These are phyloP conservation scores for Dorcoceras hygrometricum DNA, from an alignment of 257 asterid species.

Conservation along the genomic window DNA sequence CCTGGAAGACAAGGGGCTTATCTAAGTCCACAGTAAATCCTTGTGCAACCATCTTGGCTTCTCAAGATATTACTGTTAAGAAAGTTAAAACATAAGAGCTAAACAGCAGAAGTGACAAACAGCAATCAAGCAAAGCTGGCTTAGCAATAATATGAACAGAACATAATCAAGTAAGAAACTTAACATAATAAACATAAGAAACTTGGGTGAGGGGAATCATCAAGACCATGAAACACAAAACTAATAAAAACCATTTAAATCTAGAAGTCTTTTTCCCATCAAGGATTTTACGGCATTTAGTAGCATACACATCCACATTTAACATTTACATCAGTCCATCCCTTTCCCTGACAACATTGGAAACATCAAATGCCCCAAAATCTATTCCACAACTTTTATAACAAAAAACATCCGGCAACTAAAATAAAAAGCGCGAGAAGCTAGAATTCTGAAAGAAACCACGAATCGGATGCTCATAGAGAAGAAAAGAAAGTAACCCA, in stretches of 20 bases:
- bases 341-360: neutral
- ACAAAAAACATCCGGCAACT: too few species aligned
- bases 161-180: too few species aligned
- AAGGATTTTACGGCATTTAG: too few species aligned
- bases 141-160: neutral
- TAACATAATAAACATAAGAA: too few species aligned
- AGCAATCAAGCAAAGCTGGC: neutral
- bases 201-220: too few species aligned
- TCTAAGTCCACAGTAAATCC: constrained; percentile 61
- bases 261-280: too few species aligned
- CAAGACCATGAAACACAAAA: too few species aligned
- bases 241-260: too few species aligned
- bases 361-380: too few species aligned
- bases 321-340: too few species aligned
- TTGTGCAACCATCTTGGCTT: constrained; percentile 53
- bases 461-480: neutral
- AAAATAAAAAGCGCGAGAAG: neutral
- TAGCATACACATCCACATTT: neutral
- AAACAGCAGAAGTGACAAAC: neutral
- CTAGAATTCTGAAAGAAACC: neutral
- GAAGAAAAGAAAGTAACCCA: neutral
- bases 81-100: neutral
- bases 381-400: too few species aligned
- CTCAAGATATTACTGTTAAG: neutral
- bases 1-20: constrained; percentile 78